Evolutionary conservation across 345 rosid genomes (phyloP), one percentile per base, ranked within the genome.

Genomic region (Brassica cretica): DNA sequence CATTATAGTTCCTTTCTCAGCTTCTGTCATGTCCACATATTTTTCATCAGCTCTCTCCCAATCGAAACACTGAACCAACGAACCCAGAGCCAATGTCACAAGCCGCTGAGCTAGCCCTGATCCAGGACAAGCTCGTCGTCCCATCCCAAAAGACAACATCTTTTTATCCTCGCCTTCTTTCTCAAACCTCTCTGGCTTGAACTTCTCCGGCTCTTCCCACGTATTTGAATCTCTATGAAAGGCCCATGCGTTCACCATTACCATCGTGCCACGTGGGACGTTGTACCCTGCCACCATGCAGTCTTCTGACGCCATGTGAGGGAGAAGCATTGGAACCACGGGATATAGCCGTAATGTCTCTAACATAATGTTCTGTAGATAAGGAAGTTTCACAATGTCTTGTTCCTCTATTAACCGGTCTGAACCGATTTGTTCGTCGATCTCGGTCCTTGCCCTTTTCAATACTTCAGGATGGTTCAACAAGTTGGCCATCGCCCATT

Each of bases 11-110:
- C 87, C 84, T 27, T 18, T 76, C 70, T 76, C 55, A 11, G 71
- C 73, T 75, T 83, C 85, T 1, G n/a, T 67, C 88, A 85, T 80
- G 72, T 88, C 85, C 21, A 76, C 41, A 24, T 69, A 18, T 1
- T 51, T 56, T 2, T 60, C 55, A 86, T 80, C 74, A 0, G 16
- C 37, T 32, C 69, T 69, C 14, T 69, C 53, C 79, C 64, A 76
- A 8, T 76, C 69, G 39, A 86, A 86, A 61, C 89, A 76, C 2
- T 88, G 89, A 15, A 86, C 70, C 72, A 88, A 14, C 0, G 83
- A 72, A 2, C 87, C 85, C 73, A 88, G 70, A 16, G 86, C 70
- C 65, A 78, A 67, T 4, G 81, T 73, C 21, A 88, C 68, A 1
- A 84, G 72, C 2, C 86, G 71, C 5, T 83, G 85, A 16, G 85